Evolutionary conservation across 225 moss, liverwort and hornwort genomes (phyloP).

Genomic region (Rhytidiadelphus loreus): DNA sequence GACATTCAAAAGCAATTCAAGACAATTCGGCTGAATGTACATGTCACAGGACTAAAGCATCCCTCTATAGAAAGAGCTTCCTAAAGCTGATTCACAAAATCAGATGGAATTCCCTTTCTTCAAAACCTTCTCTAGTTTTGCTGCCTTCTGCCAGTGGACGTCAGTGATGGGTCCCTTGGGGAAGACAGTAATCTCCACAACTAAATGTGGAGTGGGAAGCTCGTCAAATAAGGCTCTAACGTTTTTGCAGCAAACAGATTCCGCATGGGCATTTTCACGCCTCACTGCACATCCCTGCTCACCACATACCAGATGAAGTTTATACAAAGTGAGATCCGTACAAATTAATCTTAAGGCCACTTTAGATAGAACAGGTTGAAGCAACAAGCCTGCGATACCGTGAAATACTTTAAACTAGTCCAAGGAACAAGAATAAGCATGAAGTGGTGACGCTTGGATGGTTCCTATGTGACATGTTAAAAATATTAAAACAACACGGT

Average conservation of each 20-base stretch:
- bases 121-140: constrained; percentile 79
- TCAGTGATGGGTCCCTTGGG: constrained; percentile 82
- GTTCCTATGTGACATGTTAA: background rate
- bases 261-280: constrained; percentile 98
- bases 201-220: constrained; percentile 87
- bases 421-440: background rate
- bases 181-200: constrained; percentile 91
- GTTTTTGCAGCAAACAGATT: constrained; percentile 94
- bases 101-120: constrained; percentile 76
- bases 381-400: background rate
- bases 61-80: background rate
- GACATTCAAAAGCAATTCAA: background rate
- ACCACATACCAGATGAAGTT: background rate
- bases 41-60: background rate
- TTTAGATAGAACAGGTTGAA: background rate
- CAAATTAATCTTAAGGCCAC: background rate
- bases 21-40: background rate
- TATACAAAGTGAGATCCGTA: background rate
- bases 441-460: background rate
- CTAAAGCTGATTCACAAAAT: background rate
- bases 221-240: constrained; percentile 97
- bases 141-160: constrained; percentile 88
- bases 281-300: constrained; percentile 89
- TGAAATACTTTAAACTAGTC: background rate
- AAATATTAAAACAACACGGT: background rate